Evolutionary conservation across 495 filamentous ascomycete genomes (phyloP).

Genomic region (Astrocystis sublimbata): DNA sequence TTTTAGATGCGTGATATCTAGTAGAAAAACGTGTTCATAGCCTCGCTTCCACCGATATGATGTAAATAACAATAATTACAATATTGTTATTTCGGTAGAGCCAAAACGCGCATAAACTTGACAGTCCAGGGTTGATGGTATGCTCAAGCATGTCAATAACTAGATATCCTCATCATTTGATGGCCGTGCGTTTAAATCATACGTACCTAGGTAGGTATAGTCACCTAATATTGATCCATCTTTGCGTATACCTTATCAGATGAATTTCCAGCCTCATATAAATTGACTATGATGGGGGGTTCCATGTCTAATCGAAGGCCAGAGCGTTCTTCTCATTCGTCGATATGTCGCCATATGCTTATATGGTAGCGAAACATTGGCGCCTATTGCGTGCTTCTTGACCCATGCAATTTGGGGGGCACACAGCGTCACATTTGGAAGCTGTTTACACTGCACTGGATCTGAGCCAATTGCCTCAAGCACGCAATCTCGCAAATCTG

Average conservation of each 20-base stretch:
- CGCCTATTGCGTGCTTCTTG: constrained; percentile 14
- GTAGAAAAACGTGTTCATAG: no score
- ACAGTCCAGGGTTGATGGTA: not conserved
- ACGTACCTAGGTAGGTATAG: no score
- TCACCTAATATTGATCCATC: not conserved
- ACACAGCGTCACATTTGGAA: constrained; percentile 4
- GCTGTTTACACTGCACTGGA: not conserved
- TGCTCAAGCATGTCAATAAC: not conserved
- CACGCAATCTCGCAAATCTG: not conserved
- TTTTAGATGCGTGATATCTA: no score
- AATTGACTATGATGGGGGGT: not conserved
- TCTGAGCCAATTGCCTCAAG: not conserved
- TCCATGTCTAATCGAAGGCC: not conserved
- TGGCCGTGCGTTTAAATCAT: not conserved
- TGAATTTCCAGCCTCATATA: not conserved
- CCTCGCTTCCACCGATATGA: no score
- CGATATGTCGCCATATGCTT: not conserved
- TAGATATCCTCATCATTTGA: not conserved
- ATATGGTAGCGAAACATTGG: constrained; percentile 8
- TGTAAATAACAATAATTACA: no score
- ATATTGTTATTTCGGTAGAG: no score
- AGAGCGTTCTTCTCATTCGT: not conserved
- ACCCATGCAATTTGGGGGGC: not conserved
- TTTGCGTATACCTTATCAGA: not conserved
- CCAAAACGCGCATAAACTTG: not conserved